Base-by-base conservation (phyloP, 2,329 filamentous ascomycete species). In the Gyromitra esculenta region DNA sequence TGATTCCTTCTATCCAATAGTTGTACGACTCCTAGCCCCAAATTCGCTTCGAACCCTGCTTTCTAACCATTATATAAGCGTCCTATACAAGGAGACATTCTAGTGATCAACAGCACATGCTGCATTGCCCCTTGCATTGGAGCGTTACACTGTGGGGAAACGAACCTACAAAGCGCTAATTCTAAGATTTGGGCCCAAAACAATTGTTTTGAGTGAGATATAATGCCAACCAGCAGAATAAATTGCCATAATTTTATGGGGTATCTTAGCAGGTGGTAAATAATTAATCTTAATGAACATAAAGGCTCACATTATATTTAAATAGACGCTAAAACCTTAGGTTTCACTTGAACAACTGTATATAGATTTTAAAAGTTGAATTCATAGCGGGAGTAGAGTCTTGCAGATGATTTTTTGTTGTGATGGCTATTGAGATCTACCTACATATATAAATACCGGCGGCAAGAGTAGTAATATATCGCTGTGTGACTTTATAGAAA, bases 81-180 rank as follows among this genome's bases (percentile, higher is more conserved):
- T 15, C 52, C 25, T n/a, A 64, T 39, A 45, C 37, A 13, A 39
- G 37, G 11, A 56, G 41, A 56, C 37, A 62, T 18, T n/a, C 21
- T 2, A 39, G 21, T 31, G 69, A 57, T 72, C 48, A 65, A 57
- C 60, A 57, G 45, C 45, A 72, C 59, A 56, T 69, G 45, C 18
- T 64, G 59, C 59, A 41, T 62, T 62, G 56, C 13, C 66, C 67
- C 67, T 70, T 70, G 67, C 67, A 70, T 70, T 13, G 43, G 41
- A 43, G 48, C 31, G 68, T 45, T 71, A 62, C 45, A 63, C 45
- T 63, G 57, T 63, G 68, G 57, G 67, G 45, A 48, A 50, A 64
- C 60, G 41, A 15, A 54, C 25, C 54, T 15, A 35, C 7, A 5
- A 59, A 59, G 37, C 31, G 37, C 37, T n/a, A 31, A 41, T 50